Evolutionary conservation across 129 eudicot genomes (phyloP), one percentile per base, ranked within the genome.

Genomic region (Artemisia tridentata): DNA sequence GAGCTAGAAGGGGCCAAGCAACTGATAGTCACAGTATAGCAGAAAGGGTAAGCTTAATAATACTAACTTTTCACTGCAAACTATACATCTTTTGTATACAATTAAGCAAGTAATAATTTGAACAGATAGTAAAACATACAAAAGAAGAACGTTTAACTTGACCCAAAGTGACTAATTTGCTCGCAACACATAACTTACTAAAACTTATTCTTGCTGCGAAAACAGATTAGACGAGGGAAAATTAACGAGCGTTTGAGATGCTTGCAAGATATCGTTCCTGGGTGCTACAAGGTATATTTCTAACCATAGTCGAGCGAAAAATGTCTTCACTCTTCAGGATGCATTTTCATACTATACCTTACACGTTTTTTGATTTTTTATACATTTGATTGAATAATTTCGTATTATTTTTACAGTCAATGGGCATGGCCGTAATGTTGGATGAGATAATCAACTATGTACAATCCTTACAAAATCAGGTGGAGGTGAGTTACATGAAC

Each of bases 391-490:
- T 29, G 11, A 55, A 11, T 71, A 19, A 49, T 4, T 48, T 78
- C 23, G 7, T 17, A 25, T 48, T 77, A 6, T 61, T 46, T 46
- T 82, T 62, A 75, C 85, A 92, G 98, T 83, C 95, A 1, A 92
- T 92, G 98, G 98, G 98, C 29, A 92, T 92, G 98, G 88, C 96
- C 54, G 91, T 86, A 21, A 92, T 92, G 98, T 68, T 92, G 83
- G 98, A 92, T 72, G 98, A 92, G 85, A 92, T 88, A 46, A 92
- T 92, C 72, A 89, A 89, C 67, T 92, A 92, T 69, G 98, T 92
- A 4, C 96, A 89, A 69, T 92, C 98, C 11, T 85, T 92, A 78
- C 96, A 92, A 72, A 92, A 83, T 72, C 98, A 92, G 72, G 96
- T 92, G 18, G 98, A 92, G 84, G 98, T 92, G 72, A 79, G 83